These are phyloP conservation scores for Boletus pseudo-olivaceus DNA, from an alignment of 768 basidiomycete species.

Conservation along the genomic window DNA sequence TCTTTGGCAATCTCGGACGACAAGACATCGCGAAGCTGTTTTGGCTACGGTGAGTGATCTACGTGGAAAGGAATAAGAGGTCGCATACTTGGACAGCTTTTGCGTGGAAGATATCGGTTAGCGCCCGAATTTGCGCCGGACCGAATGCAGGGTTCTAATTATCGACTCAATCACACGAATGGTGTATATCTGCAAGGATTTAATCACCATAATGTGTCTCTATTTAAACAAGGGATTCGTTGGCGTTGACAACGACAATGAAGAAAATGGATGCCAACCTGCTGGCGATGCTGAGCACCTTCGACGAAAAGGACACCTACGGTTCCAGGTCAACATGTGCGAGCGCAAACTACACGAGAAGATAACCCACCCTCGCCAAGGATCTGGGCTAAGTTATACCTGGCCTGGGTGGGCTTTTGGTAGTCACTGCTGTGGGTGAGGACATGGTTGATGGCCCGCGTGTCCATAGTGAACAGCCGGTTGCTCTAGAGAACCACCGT, in stretches of 20 bases:
- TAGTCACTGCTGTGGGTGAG: constrained; percentile 50
- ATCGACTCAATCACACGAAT: neutral
- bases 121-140: constrained; percentile 50
- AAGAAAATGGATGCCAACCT: constrained; percentile 25
- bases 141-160: constrained; percentile 70
- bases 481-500: constrained; percentile 16
- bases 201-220: constrained; percentile 34
- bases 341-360: neutral
- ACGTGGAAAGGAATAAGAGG: neutral
- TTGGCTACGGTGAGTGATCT: neutral
- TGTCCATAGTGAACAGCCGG: constrained; percentile 56
- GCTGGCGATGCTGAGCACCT: constrained; percentile 37
- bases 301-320: constrained; percentile 49
- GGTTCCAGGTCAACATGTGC: neutral
- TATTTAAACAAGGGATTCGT: neutral
- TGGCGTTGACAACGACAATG: no score
- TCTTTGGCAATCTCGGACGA: constrained; percentile 28
- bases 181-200: neutral
- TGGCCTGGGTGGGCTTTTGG: constrained; percentile 37
- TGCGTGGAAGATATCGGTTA: constrained; percentile 56
- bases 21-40: constrained; percentile 46
- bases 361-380: neutral
- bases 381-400: neutral
- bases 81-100: constrained; percentile 49
- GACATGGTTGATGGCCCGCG: constrained; percentile 60